These are phyloP conservation scores for Verticillium dahliae DNA, from an alignment of 2,329 filamentous ascomycete species.

Conservation along the genomic window DNA sequence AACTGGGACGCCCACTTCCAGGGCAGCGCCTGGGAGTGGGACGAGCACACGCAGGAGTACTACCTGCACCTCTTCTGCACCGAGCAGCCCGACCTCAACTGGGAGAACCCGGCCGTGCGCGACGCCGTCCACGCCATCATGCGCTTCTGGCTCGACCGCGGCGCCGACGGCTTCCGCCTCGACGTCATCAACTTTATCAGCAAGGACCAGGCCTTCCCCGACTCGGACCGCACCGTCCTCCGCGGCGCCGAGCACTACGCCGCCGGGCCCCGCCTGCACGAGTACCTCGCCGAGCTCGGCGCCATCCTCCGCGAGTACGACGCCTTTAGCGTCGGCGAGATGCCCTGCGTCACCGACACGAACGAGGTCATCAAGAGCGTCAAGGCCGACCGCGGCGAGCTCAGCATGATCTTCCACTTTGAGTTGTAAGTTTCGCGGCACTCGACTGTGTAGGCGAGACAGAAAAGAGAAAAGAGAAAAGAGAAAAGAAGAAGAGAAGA, in stretches of 20 bases:
- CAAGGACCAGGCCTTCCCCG: conserved; percentile 51
- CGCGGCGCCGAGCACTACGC: conserved; percentile 38
- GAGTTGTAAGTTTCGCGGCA: conserved; percentile 39
- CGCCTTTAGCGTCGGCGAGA: conserved; percentile 46
- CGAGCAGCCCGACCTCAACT: conserved; percentile 73
- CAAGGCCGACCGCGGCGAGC: conserved; percentile 46
- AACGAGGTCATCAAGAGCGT: conserved; percentile 41
- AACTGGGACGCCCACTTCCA: conserved; percentile 43
- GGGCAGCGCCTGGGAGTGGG: conserved; percentile 41
- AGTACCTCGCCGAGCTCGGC: conserved; percentile 38
- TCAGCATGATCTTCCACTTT: conserved; percentile 71
- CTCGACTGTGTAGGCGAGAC: neutral
- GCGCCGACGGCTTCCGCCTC: conserved; percentile 60
- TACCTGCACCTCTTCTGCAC: conserved; percentile 64
- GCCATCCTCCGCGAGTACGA: conserved; percentile 37
- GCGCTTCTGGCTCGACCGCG: conserved; percentile 67
- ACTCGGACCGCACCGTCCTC: conserved; percentile 29
- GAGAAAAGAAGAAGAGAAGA: too few species aligned
- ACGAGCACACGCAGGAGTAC: conserved; percentile 41
- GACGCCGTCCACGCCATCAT: conserved; percentile 62
- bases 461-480: neutral
- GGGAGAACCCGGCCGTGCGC: conserved; percentile 62
- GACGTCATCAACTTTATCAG: conserved; percentile 64
- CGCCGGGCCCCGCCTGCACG: conserved; percentile 43
- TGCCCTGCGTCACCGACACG: conserved; percentile 37